Evolutionary conservation across 2,329 filamentous ascomycete species (phyloP).

Genomic region (Fusarium solani-melongenae): DNA sequence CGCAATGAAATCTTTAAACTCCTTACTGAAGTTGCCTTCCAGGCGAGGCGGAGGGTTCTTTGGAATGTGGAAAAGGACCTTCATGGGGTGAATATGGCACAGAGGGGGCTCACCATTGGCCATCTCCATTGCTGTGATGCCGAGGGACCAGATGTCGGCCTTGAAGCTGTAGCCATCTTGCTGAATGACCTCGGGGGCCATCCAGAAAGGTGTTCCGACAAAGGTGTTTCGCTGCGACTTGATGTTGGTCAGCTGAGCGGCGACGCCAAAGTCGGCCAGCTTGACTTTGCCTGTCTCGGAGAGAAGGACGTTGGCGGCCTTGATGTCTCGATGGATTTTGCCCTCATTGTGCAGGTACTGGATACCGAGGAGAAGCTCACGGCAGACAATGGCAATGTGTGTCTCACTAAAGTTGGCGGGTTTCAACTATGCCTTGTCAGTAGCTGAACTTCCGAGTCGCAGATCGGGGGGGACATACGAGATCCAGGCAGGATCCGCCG

Average conservation of each 20-base stretch:
- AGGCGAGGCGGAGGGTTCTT: conserved; percentile 87
- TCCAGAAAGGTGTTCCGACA: conserved; percentile 97
- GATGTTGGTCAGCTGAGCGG: conserved; percentile 95
- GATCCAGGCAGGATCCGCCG: conserved; percentile 92
- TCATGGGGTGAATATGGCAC: conserved; percentile 90
- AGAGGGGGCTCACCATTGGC: conserved; percentile 90
- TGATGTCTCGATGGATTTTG: conserved; percentile 97
- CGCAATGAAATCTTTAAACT: conserved; percentile 94
- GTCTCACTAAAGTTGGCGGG: conserved; percentile 87
- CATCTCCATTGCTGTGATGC: conserved; percentile 92
- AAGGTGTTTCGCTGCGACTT: conserved; percentile 98
- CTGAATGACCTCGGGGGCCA: conserved; percentile 94
- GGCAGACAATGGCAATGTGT: conserved; percentile 94
- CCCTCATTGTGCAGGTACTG: conserved; percentile 94
- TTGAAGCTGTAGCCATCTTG: conserved; percentile 87
- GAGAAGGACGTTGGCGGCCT: conserved; percentile 95
- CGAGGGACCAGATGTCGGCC: conserved; percentile 92
- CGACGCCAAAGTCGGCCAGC: conserved; percentile 96
- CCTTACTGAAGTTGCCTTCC: conserved; percentile 86
- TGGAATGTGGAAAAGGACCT: conserved; percentile 90
- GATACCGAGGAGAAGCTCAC: conserved; percentile 87
- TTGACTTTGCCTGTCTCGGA: conserved; percentile 92
- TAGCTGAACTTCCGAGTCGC: neutral
- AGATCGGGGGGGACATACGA: conserved; percentile 66
- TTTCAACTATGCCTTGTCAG: conserved; percentile 73